Evolutionary conservation across 1,284 basidiomycete species (phyloP).

Genomic region (Mycena sp.): DNA sequence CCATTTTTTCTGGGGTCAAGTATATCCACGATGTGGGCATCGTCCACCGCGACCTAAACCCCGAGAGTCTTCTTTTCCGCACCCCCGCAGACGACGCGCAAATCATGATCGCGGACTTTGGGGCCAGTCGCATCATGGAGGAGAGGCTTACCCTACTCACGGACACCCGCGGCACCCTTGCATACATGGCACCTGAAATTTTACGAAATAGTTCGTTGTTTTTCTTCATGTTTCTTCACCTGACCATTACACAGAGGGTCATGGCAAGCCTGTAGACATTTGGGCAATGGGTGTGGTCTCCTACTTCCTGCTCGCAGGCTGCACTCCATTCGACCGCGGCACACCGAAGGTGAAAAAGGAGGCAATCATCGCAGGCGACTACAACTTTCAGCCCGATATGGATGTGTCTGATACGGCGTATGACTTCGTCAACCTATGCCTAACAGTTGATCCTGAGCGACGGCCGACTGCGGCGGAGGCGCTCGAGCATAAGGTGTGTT

Average conservation of each 20-base stretch:
- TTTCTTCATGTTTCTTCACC: not conserved
- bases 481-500: slow-evolving; percentile 68
- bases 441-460: slow-evolving; percentile 82
- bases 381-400: slow-evolving; percentile 92
- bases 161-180: slow-evolving; percentile 94
- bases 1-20: slow-evolving; percentile 87
- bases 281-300: slow-evolving; percentile 98
- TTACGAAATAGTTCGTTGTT: slow-evolving; percentile 85
- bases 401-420: slow-evolving; percentile 85
- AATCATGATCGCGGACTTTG: slow-evolving; percentile 98
- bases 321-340: slow-evolving; percentile 94
- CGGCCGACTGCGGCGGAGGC: slow-evolving; percentile 82
- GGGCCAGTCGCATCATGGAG: slow-evolving; percentile 88
- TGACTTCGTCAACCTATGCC: slow-evolving; percentile 82
- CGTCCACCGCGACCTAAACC: slow-evolving; percentile 98
- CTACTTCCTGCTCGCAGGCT: slow-evolving; percentile 94
- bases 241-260: slow-evolving; percentile 68
- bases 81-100: slow-evolving; percentile 91
- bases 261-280: slow-evolving; percentile 95
- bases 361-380: slow-evolving; percentile 93
- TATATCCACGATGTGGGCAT: slow-evolving; percentile 95
- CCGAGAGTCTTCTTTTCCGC: slow-evolving; percentile 96
- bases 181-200: slow-evolving; percentile 99
- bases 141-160: slow-evolving; percentile 88
- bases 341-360: slow-evolving; percentile 72